Percentiles rank a stretch among this genome's conserved stretches.
These are phyloP conservation scores for Nissolia schottii DNA, from an alignment of 306 rosid genomes.

Conservation along the genomic window DNA sequence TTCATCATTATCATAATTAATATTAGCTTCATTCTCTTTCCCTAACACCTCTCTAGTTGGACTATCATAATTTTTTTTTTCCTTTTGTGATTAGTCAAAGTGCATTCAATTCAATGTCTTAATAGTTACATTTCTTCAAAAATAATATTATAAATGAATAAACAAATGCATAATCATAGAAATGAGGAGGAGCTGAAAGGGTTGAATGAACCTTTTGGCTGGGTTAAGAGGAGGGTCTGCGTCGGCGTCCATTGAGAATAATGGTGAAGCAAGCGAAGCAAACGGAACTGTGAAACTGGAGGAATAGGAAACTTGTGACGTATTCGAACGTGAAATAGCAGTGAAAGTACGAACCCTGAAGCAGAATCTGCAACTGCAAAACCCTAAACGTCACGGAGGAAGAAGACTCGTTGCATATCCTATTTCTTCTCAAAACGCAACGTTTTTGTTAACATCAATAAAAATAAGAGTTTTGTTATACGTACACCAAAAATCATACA, in stretches of 20 bases:
- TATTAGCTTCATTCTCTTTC: no score
- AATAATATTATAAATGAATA: no score
- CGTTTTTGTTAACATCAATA: no score
- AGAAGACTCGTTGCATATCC: not conserved
- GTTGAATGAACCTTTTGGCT: slow-evolving; percentile 21
- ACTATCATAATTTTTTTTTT: no score
- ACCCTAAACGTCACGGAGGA: not conserved
- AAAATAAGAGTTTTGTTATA: no score
- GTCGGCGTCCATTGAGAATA: slow-evolving; percentile 19
- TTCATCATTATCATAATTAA: no score
- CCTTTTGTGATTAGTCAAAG: no score
- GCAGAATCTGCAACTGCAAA: no score
- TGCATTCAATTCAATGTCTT: no score
- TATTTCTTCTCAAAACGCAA: not conserved
- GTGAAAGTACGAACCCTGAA: not conserved
- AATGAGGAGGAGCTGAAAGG: not conserved
- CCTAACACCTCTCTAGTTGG: no score
- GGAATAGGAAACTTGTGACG: not conserved
- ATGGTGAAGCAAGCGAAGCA: not conserved
- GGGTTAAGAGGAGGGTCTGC: slow-evolving; percentile 10
- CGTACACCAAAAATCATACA: no score
- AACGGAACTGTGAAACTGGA: not conserved
- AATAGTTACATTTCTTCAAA: no score
- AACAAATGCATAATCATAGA: not conserved
- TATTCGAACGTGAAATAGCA: not conserved